Conservation (phyloP, 345 rosid species). For the Eucalyptus erythrocorys region DNA sequence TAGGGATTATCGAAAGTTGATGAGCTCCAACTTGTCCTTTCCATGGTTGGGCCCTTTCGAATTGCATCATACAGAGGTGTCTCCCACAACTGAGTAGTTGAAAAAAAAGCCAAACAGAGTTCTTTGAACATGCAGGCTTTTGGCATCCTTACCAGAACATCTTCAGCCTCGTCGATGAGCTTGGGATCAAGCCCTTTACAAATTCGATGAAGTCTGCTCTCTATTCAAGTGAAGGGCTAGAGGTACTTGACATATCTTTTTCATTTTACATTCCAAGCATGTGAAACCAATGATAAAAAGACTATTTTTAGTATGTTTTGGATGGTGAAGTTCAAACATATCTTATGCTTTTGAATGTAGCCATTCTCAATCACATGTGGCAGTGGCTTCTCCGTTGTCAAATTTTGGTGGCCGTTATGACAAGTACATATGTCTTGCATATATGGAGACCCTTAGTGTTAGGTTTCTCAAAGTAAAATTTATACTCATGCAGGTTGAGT, state of each 20-base stretch:
- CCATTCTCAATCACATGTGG: not conserved
- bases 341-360: not conserved
- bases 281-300: not conserved
- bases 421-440: not conserved
- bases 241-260: constrained; percentile 12
- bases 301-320: not conserved
- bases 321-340: not conserved
- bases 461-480: not conserved
- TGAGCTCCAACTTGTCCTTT: not conserved
- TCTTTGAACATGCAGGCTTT: constrained; percentile 24
- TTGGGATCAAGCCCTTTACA: constrained; percentile 38
- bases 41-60: not conserved
- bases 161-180: constrained; percentile 35
- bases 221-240: constrained; percentile 30
- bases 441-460: not conserved
- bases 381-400: not conserved
- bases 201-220: constrained; percentile 30
- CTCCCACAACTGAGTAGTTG: not conserved
- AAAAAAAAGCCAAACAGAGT: not conserved
- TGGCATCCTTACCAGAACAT: constrained; percentile 47
- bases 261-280: not conserved
- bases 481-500: constrained; percentile 32
- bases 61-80: not conserved
- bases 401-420: not conserved
- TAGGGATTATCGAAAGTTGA: not conserved